Conservation (phyloP, 2,329 filamentous ascomycete genomes). For the Phialophora macrospora region DNA sequence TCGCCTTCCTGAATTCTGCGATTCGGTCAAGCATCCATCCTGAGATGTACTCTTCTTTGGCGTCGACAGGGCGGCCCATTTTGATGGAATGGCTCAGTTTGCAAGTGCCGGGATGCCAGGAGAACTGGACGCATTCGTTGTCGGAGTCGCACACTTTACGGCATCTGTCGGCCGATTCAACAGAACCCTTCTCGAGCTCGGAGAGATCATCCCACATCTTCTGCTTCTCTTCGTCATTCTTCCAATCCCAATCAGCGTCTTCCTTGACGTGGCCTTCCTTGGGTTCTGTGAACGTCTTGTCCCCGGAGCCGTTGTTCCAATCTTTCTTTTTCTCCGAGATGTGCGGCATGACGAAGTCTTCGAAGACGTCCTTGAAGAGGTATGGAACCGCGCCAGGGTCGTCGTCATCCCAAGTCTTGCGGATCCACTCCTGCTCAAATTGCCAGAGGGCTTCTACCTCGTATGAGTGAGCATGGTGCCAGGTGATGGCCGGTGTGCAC, state of each 20-base stretch:
- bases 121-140: conserved; percentile 29
- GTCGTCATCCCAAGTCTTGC: conserved; percentile 31
- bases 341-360: conserved; percentile 29
- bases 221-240: conserved; percentile 31
- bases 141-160: conserved; percentile 28
- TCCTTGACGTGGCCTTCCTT: conserved; percentile 29
- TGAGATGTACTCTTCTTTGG: conserved; percentile 25
- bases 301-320: conserved; percentile 34
- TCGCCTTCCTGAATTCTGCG: conserved; percentile 24
- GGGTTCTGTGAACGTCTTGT: conserved; percentile 31
- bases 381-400: conserved; percentile 28
- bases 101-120: conserved; percentile 34
- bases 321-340: conserved; percentile 27
- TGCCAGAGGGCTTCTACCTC: conserved; percentile 34
- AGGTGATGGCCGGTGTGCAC: conserved; percentile 35
- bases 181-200: conserved; percentile 23
- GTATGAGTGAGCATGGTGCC: conserved; percentile 32
- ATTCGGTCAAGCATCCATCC: conserved; percentile 32
- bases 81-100: conserved; percentile 28
- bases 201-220: conserved; percentile 30
- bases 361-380: conserved; percentile 32
- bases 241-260: conserved; percentile 31
- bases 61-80: conserved; percentile 23
- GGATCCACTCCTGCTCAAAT: conserved; percentile 35
- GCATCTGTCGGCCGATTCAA: conserved; percentile 27